Evolutionary conservation across 306 rosid species (phyloP).

Genomic region (Calophaca sinica): DNA sequence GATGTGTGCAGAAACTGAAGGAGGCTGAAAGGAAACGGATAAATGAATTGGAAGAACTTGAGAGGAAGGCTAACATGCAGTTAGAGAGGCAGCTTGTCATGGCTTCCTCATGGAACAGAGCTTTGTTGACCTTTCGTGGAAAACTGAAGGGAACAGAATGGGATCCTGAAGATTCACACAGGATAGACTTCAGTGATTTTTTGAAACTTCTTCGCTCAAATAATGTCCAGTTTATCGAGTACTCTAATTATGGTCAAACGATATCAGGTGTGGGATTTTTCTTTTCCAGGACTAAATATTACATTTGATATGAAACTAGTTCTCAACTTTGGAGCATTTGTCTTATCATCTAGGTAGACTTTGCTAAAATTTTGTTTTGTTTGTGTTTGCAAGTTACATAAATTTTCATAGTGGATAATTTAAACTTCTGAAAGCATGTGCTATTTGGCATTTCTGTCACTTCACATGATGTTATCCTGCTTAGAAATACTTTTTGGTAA

Average conservation of each 20-base stretch:
- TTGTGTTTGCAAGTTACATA: background rate
- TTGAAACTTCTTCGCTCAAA: conserved; percentile 78
- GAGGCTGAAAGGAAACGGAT: conserved; percentile 76
- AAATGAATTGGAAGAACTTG: conserved; percentile 78
- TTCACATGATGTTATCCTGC: background rate
- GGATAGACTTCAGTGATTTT: conserved; percentile 85
- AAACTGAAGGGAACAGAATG: conserved; percentile 90
- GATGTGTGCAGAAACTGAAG: conserved; percentile 69
- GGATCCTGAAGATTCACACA: conserved; percentile 94
- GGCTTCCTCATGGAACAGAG: conserved; percentile 93
- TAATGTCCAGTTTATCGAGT: conserved; percentile 84
- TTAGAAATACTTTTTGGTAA: background rate
- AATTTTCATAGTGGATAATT: background rate
- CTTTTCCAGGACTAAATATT: background rate
- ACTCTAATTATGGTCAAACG: conserved; percentile 90
- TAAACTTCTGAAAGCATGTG: conserved; percentile 1
- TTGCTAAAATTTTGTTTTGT: background rate
- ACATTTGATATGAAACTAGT: background rate
- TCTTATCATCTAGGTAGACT: background rate
- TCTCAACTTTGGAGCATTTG: background rate
- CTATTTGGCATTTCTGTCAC: background rate
- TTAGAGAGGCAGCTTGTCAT: conserved; percentile 95
- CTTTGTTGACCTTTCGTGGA: conserved; percentile 75
- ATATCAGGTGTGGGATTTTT: conserved; percentile 68
- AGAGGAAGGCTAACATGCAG: conserved; percentile 80